Base-by-base conservation (phyloP, 2,329 filamentous ascomycete species). In the Paecilomyces variotii region DNA sequence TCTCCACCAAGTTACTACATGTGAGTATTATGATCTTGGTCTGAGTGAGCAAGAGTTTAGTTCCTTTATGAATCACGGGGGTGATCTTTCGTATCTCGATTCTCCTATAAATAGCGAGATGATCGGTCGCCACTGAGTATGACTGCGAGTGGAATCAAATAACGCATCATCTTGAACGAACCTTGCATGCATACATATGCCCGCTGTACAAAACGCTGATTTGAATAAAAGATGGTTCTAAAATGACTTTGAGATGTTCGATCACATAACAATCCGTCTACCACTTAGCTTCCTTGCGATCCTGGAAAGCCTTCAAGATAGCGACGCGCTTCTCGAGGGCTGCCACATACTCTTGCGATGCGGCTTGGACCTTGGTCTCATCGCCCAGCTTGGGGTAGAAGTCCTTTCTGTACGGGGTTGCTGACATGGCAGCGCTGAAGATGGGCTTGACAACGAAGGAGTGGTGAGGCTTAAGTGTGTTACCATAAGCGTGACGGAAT, bases 401-500 rank as follows among this genome's bases (percentile, higher is more conserved):
- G 76, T 93, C 90, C 74, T 90, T 90, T 66, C 93, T 86, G 82
- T 97, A 96, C 1, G 94, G 94, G 65, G 89, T 93, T 19, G 91
- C 92, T 67, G 85, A 84, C 91, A 99, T 96, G 73, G 93, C 93
- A 62, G 91, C 88, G 67, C 83, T 89, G 83, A 97, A 97, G 72
- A 97, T 82, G 61, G 91, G 91, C 83, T 96, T 96, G 68, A 97
- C 80, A 62, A 97, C 68, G 76, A 96, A 91, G 71, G 82, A 86
- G 82, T 99, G 94, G 80, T 96, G 87, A 27, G 89, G 89, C 80
- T 96, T 96, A 68, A 99, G 88, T 55, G 93, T 97, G 68, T 80
- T 81, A 72, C 83, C 84, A 79, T 99, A 99, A 66, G 92, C 90
- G 58, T 80, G 78, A 68, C 89, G 87, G 87, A 99, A 99, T 54